Evolutionary conservation across 148 eudicot genomes (phyloP), one percentile per base, ranked within the genome.

Genomic region (Chenopodium berlandieri): DNA sequence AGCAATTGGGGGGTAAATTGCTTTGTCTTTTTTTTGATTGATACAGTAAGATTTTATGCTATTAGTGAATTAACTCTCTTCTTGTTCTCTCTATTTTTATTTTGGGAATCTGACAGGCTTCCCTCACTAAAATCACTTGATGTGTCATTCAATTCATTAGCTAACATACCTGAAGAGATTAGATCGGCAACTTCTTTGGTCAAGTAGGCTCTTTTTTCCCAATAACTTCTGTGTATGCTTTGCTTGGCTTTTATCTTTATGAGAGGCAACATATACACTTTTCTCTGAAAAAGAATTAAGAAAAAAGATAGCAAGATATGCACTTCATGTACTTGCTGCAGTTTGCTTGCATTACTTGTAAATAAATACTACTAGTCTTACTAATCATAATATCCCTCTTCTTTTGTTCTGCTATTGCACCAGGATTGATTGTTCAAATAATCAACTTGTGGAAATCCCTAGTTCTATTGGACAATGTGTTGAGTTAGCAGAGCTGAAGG

Each of bases 401-500:
- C 75, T 71, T 44, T 2, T 76, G 72, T 78, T 54, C 44, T 82
- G 63, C 46, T 58, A 50, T 78, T 80, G 27, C 22, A 78, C 20
- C 85, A 97, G 99, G 98, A 71, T 94, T 86, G 98, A 92, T 89
- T 97, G 99, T 84, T 97, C 99, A 76, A 92, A 90, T 83, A 97
- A 97, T 79, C 90, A 85, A 88, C 88, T 97, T 66, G 83, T 77
- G 62, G 88, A 83, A 85, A 91, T 97, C 44, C 98, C 99, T 23
- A 75, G 69, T 81, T 92, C 95, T 52, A 90, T 97, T 74, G 97
- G 99, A 81, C 90, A 85, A 48, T 97, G 99, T 85, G 62, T 75
- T 71, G 88, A 89, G 64, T 86, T 97, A 75, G 77, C 94, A 76
- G 99, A 97, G 23, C 84, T 97, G 81, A 97, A 94, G 98, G 99